Base-by-base conservation (phyloP, 2,329 filamentous ascomycete genomes). In the Alternaria conjuncta region DNA sequence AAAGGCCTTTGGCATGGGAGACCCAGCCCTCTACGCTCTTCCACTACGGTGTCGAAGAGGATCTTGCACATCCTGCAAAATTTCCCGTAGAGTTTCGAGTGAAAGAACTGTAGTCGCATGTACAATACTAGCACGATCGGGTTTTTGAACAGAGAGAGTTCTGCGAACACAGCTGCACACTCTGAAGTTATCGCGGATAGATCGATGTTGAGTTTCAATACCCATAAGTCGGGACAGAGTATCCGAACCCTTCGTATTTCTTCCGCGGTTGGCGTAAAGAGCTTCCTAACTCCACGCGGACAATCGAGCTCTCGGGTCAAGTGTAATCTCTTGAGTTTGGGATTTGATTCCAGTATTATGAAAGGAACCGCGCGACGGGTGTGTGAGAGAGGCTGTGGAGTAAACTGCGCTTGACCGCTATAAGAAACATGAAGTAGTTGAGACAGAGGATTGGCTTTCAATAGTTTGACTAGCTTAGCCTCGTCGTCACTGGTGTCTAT, bases 201-300 rank as follows among this genome's bases (percentile, higher is more conserved):
- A n/a, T 28, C 36, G 46, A 57, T 12, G 15, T 56, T 55, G 15
- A 61, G 30, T 13, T 21, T 56, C 4, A 61, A 10, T 11, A 21
- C 25, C n/a, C 18, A 2, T 9, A 61, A 5, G 9, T 20, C 28
- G 13, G 51, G 51, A 6, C 58, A 61, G 13, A 44, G 28, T 36
- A 12, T 25, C n/a, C 51, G 58, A 50, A 61, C 23, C 20, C 47
- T 46, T 15, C 15, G 20, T 49, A 57, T 41, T 10, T 61, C 58
- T 20, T 26, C 23, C 41, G 30, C 41, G 18, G 45, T 26, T 49
- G 46, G 41, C 25, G 54, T 43, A 3, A 32, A 25, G 18, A 56
- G 54, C 36, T 23, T 26, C 12, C 23, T 49, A 3, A 20, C 18
- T 25, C n/a, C 23, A n/a, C 25, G n/a, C 15, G 25, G 46, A 15